phyloP scores from a whole-genome alignment of 352 stramenopile genomes.

The Phytophthora cryptogea region DNA sequence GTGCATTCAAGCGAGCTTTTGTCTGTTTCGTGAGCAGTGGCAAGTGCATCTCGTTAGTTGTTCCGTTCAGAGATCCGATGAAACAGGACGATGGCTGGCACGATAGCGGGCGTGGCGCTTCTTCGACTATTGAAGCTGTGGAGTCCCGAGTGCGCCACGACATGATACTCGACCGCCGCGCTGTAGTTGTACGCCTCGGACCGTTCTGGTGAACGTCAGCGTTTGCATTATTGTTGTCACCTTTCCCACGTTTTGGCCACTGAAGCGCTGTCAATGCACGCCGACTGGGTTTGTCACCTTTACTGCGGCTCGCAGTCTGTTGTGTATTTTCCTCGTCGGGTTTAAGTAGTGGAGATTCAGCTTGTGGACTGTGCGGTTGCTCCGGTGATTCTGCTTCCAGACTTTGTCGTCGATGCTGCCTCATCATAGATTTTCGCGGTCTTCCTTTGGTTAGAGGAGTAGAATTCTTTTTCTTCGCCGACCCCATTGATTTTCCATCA shows the following conservation, averaged over 20 bases:
- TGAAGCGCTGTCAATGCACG: slow-evolving; percentile 5
- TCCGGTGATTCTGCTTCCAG: slow-evolving; percentile 14
- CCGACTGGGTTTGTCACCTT: slow-evolving; percentile 7
- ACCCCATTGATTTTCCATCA: neutral
- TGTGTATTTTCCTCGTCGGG: slow-evolving; percentile 5
- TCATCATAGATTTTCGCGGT: slow-evolving; percentile 27
- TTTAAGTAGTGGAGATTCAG: slow-evolving; percentile 46
- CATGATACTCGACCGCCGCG: slow-evolving; percentile 23
- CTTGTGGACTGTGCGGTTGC: slow-evolving; percentile 25
- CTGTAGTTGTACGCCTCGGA: slow-evolving; percentile 11
- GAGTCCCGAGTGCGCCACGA: slow-evolving; percentile 29
- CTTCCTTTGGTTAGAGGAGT: slow-evolving; percentile 6
- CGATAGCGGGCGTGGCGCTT: slow-evolving; percentile 18
- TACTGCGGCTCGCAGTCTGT: neutral
- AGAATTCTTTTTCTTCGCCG: slow-evolving; percentile 21
- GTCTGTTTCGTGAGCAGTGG: slow-evolving; percentile 24
- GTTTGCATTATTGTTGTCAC: slow-evolving; percentile 2
- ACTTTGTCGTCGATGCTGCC: slow-evolving; percentile 19
- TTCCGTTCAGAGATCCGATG: slow-evolving; percentile 33
- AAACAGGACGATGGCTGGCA: slow-evolving; percentile 32
- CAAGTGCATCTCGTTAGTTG: slow-evolving; percentile 33
- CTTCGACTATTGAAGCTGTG: slow-evolving; percentile 20
- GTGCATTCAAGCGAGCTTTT: slow-evolving; percentile 24
- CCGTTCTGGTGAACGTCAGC: slow-evolving; percentile 6
- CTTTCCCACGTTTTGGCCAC: slow-evolving; percentile 11